These are phyloP conservation scores for Fraxinus ornus DNA, from an alignment of 305 asterid species.

Conservation along the genomic window DNA sequence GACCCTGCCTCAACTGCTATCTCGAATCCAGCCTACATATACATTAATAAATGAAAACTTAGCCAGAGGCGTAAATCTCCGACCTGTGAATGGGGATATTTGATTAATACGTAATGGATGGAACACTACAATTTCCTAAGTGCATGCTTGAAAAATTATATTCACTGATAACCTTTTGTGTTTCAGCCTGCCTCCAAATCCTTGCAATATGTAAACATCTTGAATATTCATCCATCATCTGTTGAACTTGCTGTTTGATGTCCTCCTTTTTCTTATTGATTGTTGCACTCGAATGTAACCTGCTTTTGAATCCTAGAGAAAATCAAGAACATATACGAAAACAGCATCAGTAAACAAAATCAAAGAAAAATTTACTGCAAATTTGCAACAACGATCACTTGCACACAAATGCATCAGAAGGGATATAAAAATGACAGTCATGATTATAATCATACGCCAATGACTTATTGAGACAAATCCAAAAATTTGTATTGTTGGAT, in stretches of 20 bases:
- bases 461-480: neutral
- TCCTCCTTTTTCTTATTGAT: slow-evolving; percentile 36
- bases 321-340: neutral
- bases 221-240: slow-evolving; percentile 25
- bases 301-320: slow-evolving; percentile 28
- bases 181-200: slow-evolving; percentile 27
- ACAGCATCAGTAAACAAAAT: neutral
- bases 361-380: neutral
- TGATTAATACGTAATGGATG: neutral
- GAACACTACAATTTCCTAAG: neutral
- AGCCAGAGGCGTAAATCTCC: neutral
- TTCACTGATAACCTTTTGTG: slow-evolving; percentile 33
- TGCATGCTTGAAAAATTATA: neutral
- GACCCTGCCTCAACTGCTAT: slow-evolving; percentile 46
- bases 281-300: slow-evolving; percentile 48
- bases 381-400: neutral
- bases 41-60: neutral
- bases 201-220: slow-evolving; percentile 27
- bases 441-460: neutral
- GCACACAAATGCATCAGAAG: neutral
- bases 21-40: slow-evolving; percentile 43
- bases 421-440: neutral
- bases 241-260: slow-evolving; percentile 29
- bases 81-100: neutral
- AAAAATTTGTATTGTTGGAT: neutral